Conservation (phyloP, 2,329 filamentous ascomycete species). For the Penicillium palitans region DNA sequence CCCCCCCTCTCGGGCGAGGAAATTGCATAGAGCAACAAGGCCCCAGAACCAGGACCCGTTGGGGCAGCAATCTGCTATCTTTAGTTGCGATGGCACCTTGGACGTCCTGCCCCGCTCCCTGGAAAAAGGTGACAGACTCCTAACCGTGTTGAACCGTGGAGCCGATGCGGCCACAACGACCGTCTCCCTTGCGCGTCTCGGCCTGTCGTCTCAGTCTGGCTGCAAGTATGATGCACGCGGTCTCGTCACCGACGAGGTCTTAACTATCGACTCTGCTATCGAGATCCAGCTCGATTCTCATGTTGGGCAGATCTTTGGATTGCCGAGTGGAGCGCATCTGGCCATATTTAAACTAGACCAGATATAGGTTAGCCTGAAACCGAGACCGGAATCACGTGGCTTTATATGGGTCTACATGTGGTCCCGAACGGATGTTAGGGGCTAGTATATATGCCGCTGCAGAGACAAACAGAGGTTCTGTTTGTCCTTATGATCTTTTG, state of each 20-base stretch:
- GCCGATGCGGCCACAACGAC: slow-evolving; percentile 28
- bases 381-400: not conserved
- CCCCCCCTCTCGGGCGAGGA: slow-evolving; percentile 39
- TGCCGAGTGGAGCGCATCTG: slow-evolving; percentile 44
- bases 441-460: too few species aligned
- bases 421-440: too few species aligned
- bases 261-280: slow-evolving; percentile 25
- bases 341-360: not conserved
- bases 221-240: slow-evolving; percentile 41
- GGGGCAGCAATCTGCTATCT: slow-evolving; percentile 50
- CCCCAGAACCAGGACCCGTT: slow-evolving; percentile 45
- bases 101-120: slow-evolving; percentile 52
- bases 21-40: slow-evolving; percentile 40
- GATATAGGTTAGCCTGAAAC: not conserved
- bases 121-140: slow-evolving; percentile 49
- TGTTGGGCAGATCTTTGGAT: slow-evolving; percentile 41
- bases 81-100: slow-evolving; percentile 46
- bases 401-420: not conserved
- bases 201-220: slow-evolving; percentile 32
- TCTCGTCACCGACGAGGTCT: slow-evolving; percentile 45
- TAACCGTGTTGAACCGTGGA: slow-evolving; percentile 51
- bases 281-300: slow-evolving; percentile 38
- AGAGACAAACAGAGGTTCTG: too few species aligned
- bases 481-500: too few species aligned
- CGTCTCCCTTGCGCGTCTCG: slow-evolving; percentile 41